Base-by-base conservation (phyloP, 495 filamentous ascomycete genomes). In the Penicillium soppii region DNA sequence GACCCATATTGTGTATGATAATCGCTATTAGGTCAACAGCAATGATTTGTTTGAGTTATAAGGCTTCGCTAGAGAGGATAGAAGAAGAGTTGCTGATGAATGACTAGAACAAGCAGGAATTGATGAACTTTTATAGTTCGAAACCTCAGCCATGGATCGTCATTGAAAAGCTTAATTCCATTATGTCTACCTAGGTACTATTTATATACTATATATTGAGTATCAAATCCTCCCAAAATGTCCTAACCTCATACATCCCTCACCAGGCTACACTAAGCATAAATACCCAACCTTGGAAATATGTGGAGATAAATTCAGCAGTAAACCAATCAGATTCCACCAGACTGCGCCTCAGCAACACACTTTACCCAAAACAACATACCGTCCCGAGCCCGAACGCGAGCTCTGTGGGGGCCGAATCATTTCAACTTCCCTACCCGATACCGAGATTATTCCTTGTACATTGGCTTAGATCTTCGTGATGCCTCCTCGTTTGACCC, bases 401-500 rank as follows among this genome's bases (percentile, higher is more conserved):
- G 26, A 38, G 26, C 30, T 20, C 7, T 3, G 32, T 59, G 32
- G 56, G 47, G 53, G 46, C 50, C 45, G 35, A 27, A 47, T 15
- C 32, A 27, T 35, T 15, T 13, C 30, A 8, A 33, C 37, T 21
- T 50, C 37, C 12, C 33, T 16, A 19, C 21, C 46, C 46, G 46
- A 49, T 19, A 49, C 36, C 46, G 46, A 49, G 23, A 7, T 12
- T 13, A 19, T 38, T 16, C 19, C 37, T 19, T 20, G 21, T 7
- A 35, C 32, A n/a, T 35, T 35, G 9, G 12, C 1, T 35, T 13
- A 15, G 13, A 35, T 35, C 5, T 22, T n/a, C 19, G 4, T 7
- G 12, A 40, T 62, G 59, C 56, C 56, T 19, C 59, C 56, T 7
- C 52, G 49, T n/a, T 38, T 58, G 19, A 62, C 26, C 38, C 72